Evolutionary conservation across 2,329 filamentous ascomycete genomes (phyloP).

Genomic region (Venturiaceae sp.): DNA sequence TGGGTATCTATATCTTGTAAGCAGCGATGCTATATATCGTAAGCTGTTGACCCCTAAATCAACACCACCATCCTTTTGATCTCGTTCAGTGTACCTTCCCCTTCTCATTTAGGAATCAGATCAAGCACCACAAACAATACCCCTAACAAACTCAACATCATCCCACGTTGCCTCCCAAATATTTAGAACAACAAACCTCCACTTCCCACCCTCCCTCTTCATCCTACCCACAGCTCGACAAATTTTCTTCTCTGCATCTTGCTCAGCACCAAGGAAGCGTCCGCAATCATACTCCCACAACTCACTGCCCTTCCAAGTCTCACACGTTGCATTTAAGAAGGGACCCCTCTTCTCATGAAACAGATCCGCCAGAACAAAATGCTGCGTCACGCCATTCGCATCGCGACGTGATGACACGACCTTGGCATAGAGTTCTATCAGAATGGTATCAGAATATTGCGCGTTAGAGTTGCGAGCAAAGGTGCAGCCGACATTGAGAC

Average conservation of each 20-base stretch:
- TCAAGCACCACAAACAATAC: slow-evolving; percentile 20
- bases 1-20: no score
- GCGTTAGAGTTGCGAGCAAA: slow-evolving; percentile 32
- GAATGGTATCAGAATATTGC: slow-evolving; percentile 37
- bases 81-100: no score
- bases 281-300: slow-evolving; percentile 34
- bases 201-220: slow-evolving; percentile 30
- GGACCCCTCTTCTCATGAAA: slow-evolving; percentile 47
- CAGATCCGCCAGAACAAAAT: slow-evolving; percentile 55
- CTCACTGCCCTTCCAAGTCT: slow-evolving; percentile 34
- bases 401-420: slow-evolving; percentile 48
- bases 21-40: no score
- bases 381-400: slow-evolving; percentile 34
- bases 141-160: slow-evolving; percentile 41
- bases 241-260: slow-evolving; percentile 22
- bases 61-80: no score
- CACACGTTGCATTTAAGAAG: slow-evolving; percentile 37
- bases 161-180: slow-evolving; percentile 45
- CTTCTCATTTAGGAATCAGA: no score
- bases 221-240: slow-evolving; percentile 41
- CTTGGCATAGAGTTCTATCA: slow-evolving; percentile 55
- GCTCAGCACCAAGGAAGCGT: slow-evolving; percentile 28
- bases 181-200: slow-evolving; percentile 37
- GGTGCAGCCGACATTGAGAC: slow-evolving; percentile 40
- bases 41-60: no score